A percentile compares a stretch with the other conserved stretches of the same genome.
Conservation (phyloP, 129 eudicot species). For the Saposhnikovia divaricata region DNA sequence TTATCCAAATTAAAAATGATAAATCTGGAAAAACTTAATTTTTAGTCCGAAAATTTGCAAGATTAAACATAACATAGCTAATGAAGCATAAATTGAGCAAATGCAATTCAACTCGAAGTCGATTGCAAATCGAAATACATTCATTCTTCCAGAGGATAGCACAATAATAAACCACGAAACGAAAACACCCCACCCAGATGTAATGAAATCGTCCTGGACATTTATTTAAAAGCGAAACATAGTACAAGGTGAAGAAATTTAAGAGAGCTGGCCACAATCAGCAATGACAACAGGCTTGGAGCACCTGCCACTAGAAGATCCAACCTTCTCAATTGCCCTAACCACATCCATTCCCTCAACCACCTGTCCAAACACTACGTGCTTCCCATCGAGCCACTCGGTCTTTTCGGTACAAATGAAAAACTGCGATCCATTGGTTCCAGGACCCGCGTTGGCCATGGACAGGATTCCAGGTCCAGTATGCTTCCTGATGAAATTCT, state of each 20-base stretch:
- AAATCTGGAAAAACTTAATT: too few species aligned
- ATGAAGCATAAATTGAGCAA: too few species aligned
- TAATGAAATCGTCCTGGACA: not conserved
- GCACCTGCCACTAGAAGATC: constrained; percentile 28
- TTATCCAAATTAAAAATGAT: too few species aligned
- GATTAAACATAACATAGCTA: too few species aligned
- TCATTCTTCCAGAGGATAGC: too few species aligned
- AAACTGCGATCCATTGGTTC: constrained; percentile 23
- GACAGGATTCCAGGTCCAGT: constrained; percentile 28
- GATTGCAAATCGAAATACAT: too few species aligned
- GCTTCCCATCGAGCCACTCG: constrained; percentile 45
- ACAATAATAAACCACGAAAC: too few species aligned
- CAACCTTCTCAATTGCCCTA: constrained; percentile 37
- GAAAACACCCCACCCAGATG: not conserved
- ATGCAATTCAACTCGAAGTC: too few species aligned
- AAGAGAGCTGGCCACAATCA: constrained; percentile 26
- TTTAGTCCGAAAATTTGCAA: too few species aligned
- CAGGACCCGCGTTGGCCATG: not conserved
- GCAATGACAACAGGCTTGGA: constrained; percentile 32
- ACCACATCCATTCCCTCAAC: constrained; percentile 37
- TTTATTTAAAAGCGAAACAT: not conserved
- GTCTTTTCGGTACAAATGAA: constrained; percentile 38
- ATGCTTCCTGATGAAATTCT: constrained; percentile 36
- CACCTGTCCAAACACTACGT: constrained; percentile 36
- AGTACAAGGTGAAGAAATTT: not conserved